phyloP scores from a whole-genome alignment of 176 grass and related monocot genomes.

The Avena sativa region DNA sequence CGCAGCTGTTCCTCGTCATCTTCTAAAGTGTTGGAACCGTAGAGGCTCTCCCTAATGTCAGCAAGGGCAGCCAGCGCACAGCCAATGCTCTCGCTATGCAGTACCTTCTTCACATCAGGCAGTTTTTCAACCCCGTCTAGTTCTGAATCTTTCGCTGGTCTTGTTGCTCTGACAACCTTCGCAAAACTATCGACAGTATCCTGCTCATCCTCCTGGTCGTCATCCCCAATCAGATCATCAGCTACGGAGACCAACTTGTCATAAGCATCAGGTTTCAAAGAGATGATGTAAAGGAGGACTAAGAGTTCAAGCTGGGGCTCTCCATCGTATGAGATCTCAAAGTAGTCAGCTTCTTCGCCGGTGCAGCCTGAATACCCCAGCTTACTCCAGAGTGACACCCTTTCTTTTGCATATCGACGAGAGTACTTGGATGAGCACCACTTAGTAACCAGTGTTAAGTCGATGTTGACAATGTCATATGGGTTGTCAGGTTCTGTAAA shows the following conservation, averaged over 20 bases:
- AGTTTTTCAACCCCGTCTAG: constrained; percentile 33
- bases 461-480: constrained; percentile 89
- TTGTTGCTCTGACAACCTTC: constrained; percentile 56
- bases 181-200: constrained; percentile 47
- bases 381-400: constrained; percentile 64
- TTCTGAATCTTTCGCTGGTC: constrained; percentile 34
- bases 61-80: constrained; percentile 64
- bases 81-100: constrained; percentile 61
- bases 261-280: constrained; percentile 59
- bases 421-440: constrained; percentile 77
- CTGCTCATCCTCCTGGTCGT: constrained; percentile 62
- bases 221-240: constrained; percentile 40
- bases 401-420: constrained; percentile 57
- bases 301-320: constrained; percentile 82
- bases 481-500: constrained; percentile 84
- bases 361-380: constrained; percentile 83
- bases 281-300: constrained; percentile 74
- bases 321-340: constrained; percentile 86
- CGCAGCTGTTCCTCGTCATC: constrained; percentile 53
- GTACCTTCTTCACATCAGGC: constrained; percentile 63
- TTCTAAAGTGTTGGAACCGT: constrained; percentile 58
- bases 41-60: constrained; percentile 72
- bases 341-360: constrained; percentile 75
- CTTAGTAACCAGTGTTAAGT: constrained; percentile 67
- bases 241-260: constrained; percentile 59